These are phyloP conservation scores for Candida parachauliodes DNA, from an alignment of 805 yeast genomes.

Conservation along the genomic window DNA sequence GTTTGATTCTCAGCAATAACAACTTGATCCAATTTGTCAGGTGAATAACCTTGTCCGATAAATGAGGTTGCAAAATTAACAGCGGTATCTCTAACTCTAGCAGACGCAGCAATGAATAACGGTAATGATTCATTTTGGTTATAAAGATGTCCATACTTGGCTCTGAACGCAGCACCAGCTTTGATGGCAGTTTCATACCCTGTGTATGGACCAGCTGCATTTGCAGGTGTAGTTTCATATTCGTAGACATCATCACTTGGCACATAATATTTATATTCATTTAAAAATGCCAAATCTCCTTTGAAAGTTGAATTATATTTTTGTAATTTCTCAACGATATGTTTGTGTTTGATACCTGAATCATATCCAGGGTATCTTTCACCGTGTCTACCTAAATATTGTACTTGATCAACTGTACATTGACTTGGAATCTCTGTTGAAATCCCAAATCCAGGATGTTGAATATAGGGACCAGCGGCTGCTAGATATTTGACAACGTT, in stretches of 20 bases:
- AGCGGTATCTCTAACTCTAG: slow-evolving; percentile 56
- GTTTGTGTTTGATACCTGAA: slow-evolving; percentile 11
- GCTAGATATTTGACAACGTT: slow-evolving; percentile 50
- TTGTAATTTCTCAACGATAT: slow-evolving; percentile 23
- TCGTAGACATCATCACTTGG: slow-evolving; percentile 36
- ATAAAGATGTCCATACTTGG: slow-evolving; percentile 48
- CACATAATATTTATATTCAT: slow-evolving; percentile 50
- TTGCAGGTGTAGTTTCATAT: slow-evolving; percentile 49
- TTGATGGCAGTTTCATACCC: slow-evolving; percentile 49
- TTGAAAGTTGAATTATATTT: slow-evolving; percentile 28
- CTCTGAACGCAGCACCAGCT: slow-evolving; percentile 48
- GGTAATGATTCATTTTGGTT: slow-evolving; percentile 36
- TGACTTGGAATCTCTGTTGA: slow-evolving; percentile 46
- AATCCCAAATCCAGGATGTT: slow-evolving; percentile 52
- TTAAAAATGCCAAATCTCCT: slow-evolving; percentile 53
- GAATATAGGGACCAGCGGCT: slow-evolving; percentile 56
- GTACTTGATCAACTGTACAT: slow-evolving; percentile 64
- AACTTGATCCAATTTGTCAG: slow-evolving; percentile 30
- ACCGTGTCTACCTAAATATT: slow-evolving; percentile 72
- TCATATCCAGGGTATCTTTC: slow-evolving; percentile 53
- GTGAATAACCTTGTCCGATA: slow-evolving; percentile 42
- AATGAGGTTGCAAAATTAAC: slow-evolving; percentile 57
- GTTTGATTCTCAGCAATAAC: slow-evolving; percentile 44
- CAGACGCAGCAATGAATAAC: slow-evolving; percentile 52
- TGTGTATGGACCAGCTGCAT: slow-evolving; percentile 42